phyloP scores from a whole-genome alignment of 352 stramenopile species.

The Pythium chondricola region DNA sequence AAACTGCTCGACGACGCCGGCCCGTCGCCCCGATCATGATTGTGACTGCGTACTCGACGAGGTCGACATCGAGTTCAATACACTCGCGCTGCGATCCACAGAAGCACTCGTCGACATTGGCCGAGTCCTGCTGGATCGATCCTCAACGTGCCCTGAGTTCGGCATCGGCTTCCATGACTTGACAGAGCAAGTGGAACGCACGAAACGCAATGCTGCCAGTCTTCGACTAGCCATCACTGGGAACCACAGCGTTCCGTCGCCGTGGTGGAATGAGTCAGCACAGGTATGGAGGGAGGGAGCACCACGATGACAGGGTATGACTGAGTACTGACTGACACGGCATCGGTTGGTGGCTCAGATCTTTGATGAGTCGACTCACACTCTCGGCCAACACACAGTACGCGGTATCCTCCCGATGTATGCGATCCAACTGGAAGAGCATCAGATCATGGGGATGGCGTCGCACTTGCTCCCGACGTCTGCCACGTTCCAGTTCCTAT shows the following conservation, averaged over 20 bases:
- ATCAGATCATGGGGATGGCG: constrained; percentile 49
- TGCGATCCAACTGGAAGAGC: constrained; percentile 35
- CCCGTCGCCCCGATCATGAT: neutral
- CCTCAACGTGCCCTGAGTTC: constrained; percentile 50
- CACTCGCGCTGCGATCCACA: constrained; percentile 58
- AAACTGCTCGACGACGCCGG: neutral
- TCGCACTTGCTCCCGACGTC: constrained; percentile 65
- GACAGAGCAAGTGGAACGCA: constrained; percentile 27
- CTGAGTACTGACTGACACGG: too few species aligned
- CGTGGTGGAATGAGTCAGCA: constrained; percentile 61
- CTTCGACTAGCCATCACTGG: constrained; percentile 45
- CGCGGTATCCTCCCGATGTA: constrained; percentile 57
- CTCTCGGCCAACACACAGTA: too few species aligned
- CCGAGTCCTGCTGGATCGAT: constrained; percentile 49
- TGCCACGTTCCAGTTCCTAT: constrained; percentile 73
- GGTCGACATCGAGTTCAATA: constrained; percentile 78
- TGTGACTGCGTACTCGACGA: constrained; percentile 30
- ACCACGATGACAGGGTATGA: neutral
- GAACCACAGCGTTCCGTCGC: constrained; percentile 19
- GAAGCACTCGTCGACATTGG: constrained; percentile 62
- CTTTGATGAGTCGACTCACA: too few species aligned
- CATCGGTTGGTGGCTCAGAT: neutral
- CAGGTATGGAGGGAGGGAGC: constrained; percentile 25
- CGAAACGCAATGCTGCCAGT: constrained; percentile 19
- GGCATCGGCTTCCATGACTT: constrained; percentile 35